Evolutionary conservation across 441 rosid species (phyloP), one percentile per base, ranked within the genome.

Genomic region (Brassica hybrid): DNA sequence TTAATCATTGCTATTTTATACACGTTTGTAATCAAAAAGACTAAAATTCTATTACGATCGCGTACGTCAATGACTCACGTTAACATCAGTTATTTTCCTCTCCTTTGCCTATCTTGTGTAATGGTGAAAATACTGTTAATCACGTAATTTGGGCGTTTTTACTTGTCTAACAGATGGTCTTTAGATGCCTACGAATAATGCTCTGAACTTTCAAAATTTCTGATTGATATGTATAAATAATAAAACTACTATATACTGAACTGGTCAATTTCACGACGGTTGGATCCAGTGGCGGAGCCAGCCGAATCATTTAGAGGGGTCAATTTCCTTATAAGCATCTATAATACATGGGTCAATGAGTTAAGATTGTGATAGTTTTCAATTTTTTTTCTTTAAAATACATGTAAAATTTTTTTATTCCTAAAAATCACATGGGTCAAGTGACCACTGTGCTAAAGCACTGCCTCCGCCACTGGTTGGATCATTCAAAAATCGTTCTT

Each of bases 111-210:
- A 56, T 18, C 25, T 56, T 75, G 8, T n/a, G 61, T 43, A 48
- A 27, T 32, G 68, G 34, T 64, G 25, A 68, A 67, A 76, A 11
- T 1, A 48, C n/a, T 13, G 59, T 45, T 34, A 52, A 52, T 73
- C 14, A 32, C 23, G 36, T 50, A 19, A 1, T 58, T 52, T 38
- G 38, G 74, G 36, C 25, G 23, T 21, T 14, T 1, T 50, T 50
- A 14, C 56, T 45, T 59, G 14, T 25, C 66, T 23, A 9, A 11
- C 6, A 65, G 65, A 36, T 70, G 19, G 58, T 57, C 25, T 18
- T 7, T 18, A 23, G 16, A 38, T 50, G 75, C 7, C 14, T 7
- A 32, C 48, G 6, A 57, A 19, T 45, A 45, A 17, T 61, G 45
- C 45, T 27, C 2, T 43, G 10, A 30, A 27, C 27, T 19, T 17